A percentile compares a stretch with the other conserved stretches of the same genome.
Conservation (phyloP, 2,329 filamentous ascomycete species). For the Trichoderma koningii region DNA sequence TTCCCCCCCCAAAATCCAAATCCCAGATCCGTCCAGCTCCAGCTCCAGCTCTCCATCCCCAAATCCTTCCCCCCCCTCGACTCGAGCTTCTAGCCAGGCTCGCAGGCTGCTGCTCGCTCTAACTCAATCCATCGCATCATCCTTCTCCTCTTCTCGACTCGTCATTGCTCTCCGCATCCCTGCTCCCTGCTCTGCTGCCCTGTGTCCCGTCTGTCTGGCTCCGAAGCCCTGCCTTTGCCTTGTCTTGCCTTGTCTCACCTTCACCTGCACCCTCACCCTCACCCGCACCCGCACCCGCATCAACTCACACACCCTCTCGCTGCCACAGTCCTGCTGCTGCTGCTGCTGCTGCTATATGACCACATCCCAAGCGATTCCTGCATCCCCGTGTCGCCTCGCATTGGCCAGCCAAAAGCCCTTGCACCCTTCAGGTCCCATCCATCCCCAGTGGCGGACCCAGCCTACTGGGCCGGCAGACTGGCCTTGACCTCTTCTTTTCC, state of each 20-base stretch:
- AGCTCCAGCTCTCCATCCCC: background rate
- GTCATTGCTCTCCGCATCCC: background rate
- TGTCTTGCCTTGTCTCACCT: too few species aligned
- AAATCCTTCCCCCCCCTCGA: background rate
- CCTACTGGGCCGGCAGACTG: slow-evolving; percentile 18
- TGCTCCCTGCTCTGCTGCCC: background rate
- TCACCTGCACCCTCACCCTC: too few species aligned
- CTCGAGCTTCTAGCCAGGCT: background rate
- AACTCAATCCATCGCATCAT: background rate
- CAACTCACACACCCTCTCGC: too few species aligned
- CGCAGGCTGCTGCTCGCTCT: background rate
- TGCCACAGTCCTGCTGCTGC: too few species aligned
- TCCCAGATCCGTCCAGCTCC: background rate
- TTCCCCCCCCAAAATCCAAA: background rate
- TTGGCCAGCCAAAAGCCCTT: slow-evolving; percentile 20
- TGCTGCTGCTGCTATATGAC: too few species aligned
- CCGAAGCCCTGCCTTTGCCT: slow-evolving; percentile 19
- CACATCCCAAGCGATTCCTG: slow-evolving; percentile 23
- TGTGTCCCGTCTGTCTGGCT: background rate
- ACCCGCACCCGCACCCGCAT: too few species aligned
- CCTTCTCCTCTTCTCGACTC: background rate
- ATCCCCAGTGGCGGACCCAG: slow-evolving; percentile 17
- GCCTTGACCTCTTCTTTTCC: background rate
- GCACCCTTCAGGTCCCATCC: background rate
- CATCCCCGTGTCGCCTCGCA: slow-evolving; percentile 12